A percentile compares a stretch with the other conserved stretches of the same genome.
Conservation (phyloP, 1,284 basidiomycete genomes). For the Ustilago vetiveriae region DNA sequence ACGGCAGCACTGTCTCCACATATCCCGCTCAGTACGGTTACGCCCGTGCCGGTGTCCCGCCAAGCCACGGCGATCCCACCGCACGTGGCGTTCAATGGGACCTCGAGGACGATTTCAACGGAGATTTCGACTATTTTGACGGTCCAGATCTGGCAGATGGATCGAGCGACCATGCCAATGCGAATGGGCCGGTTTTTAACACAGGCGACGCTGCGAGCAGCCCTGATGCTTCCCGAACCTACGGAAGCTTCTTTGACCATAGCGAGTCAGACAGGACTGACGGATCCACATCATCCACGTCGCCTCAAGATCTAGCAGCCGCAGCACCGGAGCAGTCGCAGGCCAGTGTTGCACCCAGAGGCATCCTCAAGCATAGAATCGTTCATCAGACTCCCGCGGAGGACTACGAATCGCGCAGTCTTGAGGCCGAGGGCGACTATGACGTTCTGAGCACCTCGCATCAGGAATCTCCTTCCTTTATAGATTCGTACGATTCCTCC, state of each 20-base stretch:
- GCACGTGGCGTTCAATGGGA: conserved; percentile 60
- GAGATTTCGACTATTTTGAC: conserved; percentile 75
- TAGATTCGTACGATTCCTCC: conserved; percentile 31
- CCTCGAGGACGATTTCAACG: conserved; percentile 70
- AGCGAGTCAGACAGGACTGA: conserved; percentile 52
- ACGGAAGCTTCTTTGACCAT: conserved; percentile 51
- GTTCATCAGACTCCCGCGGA: conserved; percentile 34
- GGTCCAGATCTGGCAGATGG: conserved; percentile 70
- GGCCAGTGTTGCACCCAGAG: conserved; percentile 45
- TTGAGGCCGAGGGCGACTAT: conserved; percentile 41
- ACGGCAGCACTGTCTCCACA: conserved; percentile 38
- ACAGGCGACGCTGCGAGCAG: conserved; percentile 54
- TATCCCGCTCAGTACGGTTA: conserved; percentile 44
- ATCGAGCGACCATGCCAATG: conserved; percentile 21
- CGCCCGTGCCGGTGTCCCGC: conserved; percentile 29
- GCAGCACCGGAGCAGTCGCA: conserved; percentile 44
- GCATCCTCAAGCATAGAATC: conserved; percentile 54
- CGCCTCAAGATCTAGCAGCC: conserved; percentile 47
- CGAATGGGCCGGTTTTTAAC: conserved; percentile 48
- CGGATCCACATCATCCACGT: conserved; percentile 46
- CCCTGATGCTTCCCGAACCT: conserved; percentile 47
- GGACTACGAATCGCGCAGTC: conserved; percentile 33
- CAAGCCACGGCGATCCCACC: conserved; percentile 34
- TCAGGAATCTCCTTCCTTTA: conserved; percentile 30
- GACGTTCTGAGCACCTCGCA: conserved; percentile 42